These are phyloP conservation scores for Fusarium sp. DNA, from an alignment of 2,329 filamentous ascomycete genomes.

Conservation along the genomic window DNA sequence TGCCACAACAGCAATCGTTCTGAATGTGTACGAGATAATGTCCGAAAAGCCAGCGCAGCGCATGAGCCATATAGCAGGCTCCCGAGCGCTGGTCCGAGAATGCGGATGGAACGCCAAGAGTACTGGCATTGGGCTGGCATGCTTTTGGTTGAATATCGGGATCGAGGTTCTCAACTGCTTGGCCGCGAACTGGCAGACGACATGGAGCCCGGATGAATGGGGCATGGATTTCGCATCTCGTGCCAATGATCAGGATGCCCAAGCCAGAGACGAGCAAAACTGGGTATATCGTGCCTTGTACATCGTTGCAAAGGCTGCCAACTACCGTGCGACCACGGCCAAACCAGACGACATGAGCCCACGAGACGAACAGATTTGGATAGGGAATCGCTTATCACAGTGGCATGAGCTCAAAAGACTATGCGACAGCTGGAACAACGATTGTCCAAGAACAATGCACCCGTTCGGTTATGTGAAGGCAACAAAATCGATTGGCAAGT, in stretches of 20 bases:
- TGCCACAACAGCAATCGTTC: conserved; percentile 84
- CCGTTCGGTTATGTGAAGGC: conserved; percentile 81
- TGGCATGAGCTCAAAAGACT: conserved; percentile 84
- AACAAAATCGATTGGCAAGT: conserved; percentile 72
- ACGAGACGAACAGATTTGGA: conserved; percentile 69
- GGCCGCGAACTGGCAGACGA: conserved; percentile 84
- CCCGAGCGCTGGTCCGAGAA: conserved; percentile 85
- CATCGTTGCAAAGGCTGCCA: conserved; percentile 85
- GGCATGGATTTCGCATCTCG: conserved; percentile 77
- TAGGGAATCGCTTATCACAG: conserved; percentile 73
- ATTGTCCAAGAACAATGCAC: conserved; percentile 85
- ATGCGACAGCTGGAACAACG: conserved; percentile 83
- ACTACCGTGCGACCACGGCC: conserved; percentile 78
- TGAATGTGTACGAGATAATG: conserved; percentile 96
- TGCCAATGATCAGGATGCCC: conserved; percentile 53
- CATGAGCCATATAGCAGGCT: conserved; percentile 91
- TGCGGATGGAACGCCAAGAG: conserved; percentile 87
- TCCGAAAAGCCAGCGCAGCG: conserved; percentile 78
- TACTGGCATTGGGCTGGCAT: conserved; percentile 81
- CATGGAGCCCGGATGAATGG: conserved; percentile 93
- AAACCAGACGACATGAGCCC: conserved; percentile 66
- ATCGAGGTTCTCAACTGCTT: conserved; percentile 91
- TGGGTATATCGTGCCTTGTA: conserved; percentile 93
- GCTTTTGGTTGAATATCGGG: conserved; percentile 93
- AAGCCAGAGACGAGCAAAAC: conserved; percentile 66